These are phyloP conservation scores for Orobanche coerulescens DNA, from an alignment of 257 asterid genomes.

Conservation along the genomic window DNA sequence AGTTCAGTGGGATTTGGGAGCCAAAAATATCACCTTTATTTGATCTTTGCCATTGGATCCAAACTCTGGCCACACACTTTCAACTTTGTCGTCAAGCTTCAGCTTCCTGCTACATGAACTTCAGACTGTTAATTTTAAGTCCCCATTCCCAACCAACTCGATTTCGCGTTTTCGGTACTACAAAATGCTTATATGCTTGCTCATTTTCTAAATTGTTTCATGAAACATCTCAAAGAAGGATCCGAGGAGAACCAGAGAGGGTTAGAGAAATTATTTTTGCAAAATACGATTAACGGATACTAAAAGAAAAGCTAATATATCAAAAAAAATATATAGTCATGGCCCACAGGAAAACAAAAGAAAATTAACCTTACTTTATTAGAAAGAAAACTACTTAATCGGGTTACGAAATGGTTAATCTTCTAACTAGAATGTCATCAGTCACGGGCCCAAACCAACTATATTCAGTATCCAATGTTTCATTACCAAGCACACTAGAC, in stretches of 20 bases:
- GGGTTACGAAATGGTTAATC: not conserved
- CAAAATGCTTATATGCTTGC: constrained; percentile 1
- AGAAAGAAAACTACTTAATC: not conserved
- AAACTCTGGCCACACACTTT: constrained; percentile 78
- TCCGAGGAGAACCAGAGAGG: not conserved
- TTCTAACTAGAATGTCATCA: not conserved
- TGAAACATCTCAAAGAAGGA: not conserved
- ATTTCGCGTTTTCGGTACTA: not conserved
- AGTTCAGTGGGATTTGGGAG: not conserved
- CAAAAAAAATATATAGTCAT: not conserved
- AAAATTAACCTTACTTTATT: not conserved
- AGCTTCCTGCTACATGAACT: constrained; percentile 54
- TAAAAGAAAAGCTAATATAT: too few species aligned
- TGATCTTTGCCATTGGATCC: constrained; percentile 69
- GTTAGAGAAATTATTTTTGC: not conserved
- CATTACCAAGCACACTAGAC: constrained; percentile 2
- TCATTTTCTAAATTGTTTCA: not conserved
- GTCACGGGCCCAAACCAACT: not conserved
- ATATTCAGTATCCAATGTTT: not conserved
- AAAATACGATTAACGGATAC: not conserved
- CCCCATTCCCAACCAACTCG: constrained; percentile 5
- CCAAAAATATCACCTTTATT: constrained; percentile 53
- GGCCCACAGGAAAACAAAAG: not conserved
- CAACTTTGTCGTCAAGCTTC: constrained; percentile 67
- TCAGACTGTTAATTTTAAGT: constrained; percentile 19